Evolutionary conservation across 2,329 filamentous ascomycete species (phyloP), one percentile per base, ranked within the genome.

Genomic region (Cercospora sojina): DNA sequence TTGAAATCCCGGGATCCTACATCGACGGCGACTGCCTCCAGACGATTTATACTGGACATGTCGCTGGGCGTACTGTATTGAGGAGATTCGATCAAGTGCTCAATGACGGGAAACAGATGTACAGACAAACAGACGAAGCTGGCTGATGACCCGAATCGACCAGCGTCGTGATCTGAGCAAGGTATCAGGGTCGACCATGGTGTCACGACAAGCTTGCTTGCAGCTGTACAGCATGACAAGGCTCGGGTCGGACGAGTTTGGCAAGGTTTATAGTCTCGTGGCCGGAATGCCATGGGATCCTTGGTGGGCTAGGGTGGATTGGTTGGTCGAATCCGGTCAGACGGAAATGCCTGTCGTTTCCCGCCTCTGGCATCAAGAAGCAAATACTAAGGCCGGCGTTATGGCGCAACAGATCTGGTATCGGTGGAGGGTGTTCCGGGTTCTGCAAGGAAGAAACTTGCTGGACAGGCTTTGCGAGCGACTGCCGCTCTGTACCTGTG

Each of bases 391-490:
- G 41, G 41, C 41, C 41, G 41, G 41, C 41, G 18, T 47, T 47
- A 57, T 57, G 53, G 53, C 53, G 57, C 32, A 60, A 60, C 57
- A 60, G 57, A 41, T 25, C 32, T 43, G 57, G 20, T 23, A 25
- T 25, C 41, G n/a, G 38, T 41, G 6, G 13, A 12, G 18, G 32
- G n/a, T 25, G 18, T 60, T 61, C 20, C 53, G n/a, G 27, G 53
- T 27, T 41, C 20, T 61, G 20, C 41, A 47, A 20, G 41, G 41
- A 47, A 47, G 41, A 20, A 20, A 47, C 41, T 47, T 47, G 41
- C 18, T 47, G 41, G 13, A 38, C 35, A 38, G 35, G 27, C 7
- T 38, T 38, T 38, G 35, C 35, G 35, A 6, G 13, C n/a, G 35
- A 5, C 41, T 47, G n/a, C 41, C 20, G 41, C 41, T 16, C 35